phyloP scores from a whole-genome alignment of 2,329 filamentous ascomycete genomes.

The Fusarium virguliforme region DNA sequence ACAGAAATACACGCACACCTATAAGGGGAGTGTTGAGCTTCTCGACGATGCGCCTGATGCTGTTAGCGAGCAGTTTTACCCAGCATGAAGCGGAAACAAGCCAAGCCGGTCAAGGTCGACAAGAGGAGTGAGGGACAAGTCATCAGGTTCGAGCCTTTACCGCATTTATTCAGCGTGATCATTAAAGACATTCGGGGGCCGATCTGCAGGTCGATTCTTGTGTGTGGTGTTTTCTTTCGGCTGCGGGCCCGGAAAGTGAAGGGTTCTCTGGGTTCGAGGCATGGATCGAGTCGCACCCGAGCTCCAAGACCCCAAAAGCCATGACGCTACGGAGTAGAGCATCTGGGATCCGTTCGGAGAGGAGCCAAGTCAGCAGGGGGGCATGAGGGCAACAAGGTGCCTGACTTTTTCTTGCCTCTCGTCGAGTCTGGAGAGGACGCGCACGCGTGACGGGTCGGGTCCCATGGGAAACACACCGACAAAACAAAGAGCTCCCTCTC shows the following conservation, averaged over 20 bases:
- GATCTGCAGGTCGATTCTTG: background rate
- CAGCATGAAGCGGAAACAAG: background rate
- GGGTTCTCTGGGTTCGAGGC: slow-evolving; percentile 38
- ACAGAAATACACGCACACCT: slow-evolving; percentile 36
- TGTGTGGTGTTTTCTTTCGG: slow-evolving; percentile 32
- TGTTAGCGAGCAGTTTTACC: slow-evolving; percentile 10
- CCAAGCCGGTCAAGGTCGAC: background rate
- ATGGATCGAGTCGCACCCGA: slow-evolving; percentile 48
- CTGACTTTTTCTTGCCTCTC: slow-evolving; percentile 33
- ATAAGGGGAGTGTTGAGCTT: slow-evolving; percentile 18
- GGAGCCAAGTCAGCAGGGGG: slow-evolving; percentile 44
- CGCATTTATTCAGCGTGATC: background rate
- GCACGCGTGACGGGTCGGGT: slow-evolving; percentile 50
- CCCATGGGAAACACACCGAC: slow-evolving; percentile 57
- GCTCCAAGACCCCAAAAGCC: slow-evolving; percentile 41
- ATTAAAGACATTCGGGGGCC: background rate
- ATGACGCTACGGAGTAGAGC: slow-evolving; percentile 40
- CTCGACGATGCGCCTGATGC: slow-evolving; percentile 19
- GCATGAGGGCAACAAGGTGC: slow-evolving; percentile 32
- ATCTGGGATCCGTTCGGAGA: slow-evolving; percentile 42
- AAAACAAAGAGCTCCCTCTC: slow-evolving; percentile 48
- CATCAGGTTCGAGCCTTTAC: slow-evolving; percentile 1
- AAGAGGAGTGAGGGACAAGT: background rate
- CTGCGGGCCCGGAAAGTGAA: slow-evolving; percentile 1
- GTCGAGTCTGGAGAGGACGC: slow-evolving; percentile 46